Percentiles rank a stretch among this genome's conserved stretches.
Evolutionary conservation across 768 basidiomycete species (phyloP).

Genomic region (Phaeotremella skinneri): DNA sequence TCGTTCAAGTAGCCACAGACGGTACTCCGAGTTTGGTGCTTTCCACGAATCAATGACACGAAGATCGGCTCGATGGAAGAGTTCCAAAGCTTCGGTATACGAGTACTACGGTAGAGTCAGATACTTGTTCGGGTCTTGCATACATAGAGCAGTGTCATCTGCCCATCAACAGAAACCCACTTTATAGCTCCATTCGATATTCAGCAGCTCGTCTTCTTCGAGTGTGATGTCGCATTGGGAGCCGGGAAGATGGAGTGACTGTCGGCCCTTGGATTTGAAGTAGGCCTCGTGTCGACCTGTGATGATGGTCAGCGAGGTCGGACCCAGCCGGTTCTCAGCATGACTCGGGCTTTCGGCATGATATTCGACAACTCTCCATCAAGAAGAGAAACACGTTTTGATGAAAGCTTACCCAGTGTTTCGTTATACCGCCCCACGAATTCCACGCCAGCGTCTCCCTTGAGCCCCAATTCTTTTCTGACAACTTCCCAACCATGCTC

Average conservation of each 20-base stretch:
- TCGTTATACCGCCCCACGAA: constrained; percentile 48
- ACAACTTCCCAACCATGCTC: constrained; percentile 78
- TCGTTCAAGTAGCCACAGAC: constrained; percentile 86
- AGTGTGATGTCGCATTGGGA: constrained; percentile 56
- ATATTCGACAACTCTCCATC: too few relatives aligned
- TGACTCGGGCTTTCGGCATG: too few relatives aligned
- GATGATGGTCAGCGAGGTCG: too few relatives aligned
- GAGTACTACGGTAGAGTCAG: constrained; percentile 63
- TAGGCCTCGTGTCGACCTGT: constrained; percentile 75
- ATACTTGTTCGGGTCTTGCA: background rate
- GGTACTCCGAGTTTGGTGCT: constrained; percentile 66
- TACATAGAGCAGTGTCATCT: constrained; percentile 2
- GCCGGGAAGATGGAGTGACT: constrained; percentile 56
- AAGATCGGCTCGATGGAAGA: constrained; percentile 75
- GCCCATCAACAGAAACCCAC: constrained; percentile 53
- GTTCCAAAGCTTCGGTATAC: constrained; percentile 62
- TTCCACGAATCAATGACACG: constrained; percentile 83
- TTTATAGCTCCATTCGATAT: constrained; percentile 86
- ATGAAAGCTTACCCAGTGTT: constrained; percentile 28
- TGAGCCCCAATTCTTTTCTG: constrained; percentile 62
- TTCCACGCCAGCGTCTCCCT: constrained; percentile 36
- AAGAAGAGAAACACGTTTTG: constrained; percentile 51
- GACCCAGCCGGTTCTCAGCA: too few relatives aligned
- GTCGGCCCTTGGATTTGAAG: constrained; percentile 65
- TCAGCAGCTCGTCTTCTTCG: constrained; percentile 68